A percentile compares a stretch with the other conserved stretches of the same genome.
Conservation (phyloP, 1,284 basidiomycete species). For the Puccinia horiana region DNA sequence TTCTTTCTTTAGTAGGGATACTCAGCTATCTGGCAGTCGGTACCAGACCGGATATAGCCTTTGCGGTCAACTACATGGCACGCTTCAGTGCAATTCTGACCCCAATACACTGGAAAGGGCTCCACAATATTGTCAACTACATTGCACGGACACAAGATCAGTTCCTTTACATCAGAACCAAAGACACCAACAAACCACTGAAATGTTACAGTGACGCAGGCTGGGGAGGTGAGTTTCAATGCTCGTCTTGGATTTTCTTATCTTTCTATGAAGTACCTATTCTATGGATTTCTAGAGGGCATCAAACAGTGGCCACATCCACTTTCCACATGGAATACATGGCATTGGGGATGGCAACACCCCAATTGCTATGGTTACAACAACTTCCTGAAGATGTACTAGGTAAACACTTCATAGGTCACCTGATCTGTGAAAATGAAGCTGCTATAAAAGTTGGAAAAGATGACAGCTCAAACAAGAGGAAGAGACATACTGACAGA, state of each 20-base stretch:
- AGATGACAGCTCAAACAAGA: conserved; percentile 6
- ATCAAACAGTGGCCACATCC: not conserved
- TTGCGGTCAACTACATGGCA: not conserved
- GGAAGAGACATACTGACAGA: not conserved
- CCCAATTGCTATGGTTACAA: not conserved
- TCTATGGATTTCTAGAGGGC: not conserved
- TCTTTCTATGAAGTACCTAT: not conserved
- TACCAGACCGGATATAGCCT: not conserved
- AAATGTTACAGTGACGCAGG: conserved; percentile 14
- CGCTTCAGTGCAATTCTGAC: not conserved
- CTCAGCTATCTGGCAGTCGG: not conserved
- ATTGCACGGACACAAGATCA: not conserved
- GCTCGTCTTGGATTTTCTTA: not conserved
- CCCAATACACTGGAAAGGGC: not conserved
- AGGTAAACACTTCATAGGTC: not conserved
- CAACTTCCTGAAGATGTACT: not conserved
- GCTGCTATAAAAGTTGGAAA: not conserved
- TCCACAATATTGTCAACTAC: not conserved
- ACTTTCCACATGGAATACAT: conserved; percentile 21
- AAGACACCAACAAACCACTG: not conserved
- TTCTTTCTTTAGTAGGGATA: not conserved
- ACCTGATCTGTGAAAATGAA: not conserved
- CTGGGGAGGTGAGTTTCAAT: conserved; percentile 16
- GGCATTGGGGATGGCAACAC: not conserved
- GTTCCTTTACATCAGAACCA: not conserved